A percentile compares a stretch with the other conserved stretches of the same genome.
phyloP scores from a whole-genome alignment of 257 asterid genomes.

The Craterostigma plantagineum region DNA sequence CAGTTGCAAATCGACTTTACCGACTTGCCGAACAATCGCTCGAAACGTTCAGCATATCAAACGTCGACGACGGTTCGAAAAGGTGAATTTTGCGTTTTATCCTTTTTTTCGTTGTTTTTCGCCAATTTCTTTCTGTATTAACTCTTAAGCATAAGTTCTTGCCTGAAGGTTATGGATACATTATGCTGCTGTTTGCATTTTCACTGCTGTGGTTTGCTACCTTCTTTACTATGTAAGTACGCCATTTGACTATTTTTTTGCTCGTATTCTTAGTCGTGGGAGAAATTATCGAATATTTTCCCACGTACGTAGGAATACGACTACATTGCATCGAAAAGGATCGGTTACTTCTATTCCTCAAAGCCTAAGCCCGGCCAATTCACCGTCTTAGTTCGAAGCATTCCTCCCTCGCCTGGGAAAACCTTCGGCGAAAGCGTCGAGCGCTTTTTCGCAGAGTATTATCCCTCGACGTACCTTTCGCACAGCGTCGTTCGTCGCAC shows the following conservation, averaged over 20 bases:
- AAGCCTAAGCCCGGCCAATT: constrained; percentile 64
- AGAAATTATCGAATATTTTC: constrained; percentile 7
- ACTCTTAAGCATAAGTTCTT: constrained; percentile 11
- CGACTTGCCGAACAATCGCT: constrained; percentile 64
- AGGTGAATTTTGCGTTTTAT: constrained; percentile 25
- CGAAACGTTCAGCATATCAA: constrained; percentile 82
- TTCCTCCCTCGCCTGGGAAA: constrained; percentile 48
- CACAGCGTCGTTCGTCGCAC: constrained; percentile 66
- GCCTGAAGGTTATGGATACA: constrained; percentile 90
- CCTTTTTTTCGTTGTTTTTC: constrained; percentile 1
- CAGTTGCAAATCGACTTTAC: constrained; percentile 58
- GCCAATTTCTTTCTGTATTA: constrained; percentile 2
- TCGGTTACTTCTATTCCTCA: constrained; percentile 52
- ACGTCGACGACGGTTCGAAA: constrained; percentile 84
- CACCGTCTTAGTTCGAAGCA: constrained; percentile 83
- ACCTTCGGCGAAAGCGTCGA: constrained; percentile 64
- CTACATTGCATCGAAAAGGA: constrained; percentile 52
- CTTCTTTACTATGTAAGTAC: constrained; percentile 82
- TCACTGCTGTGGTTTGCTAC: constrained; percentile 92
- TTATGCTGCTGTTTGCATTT: constrained; percentile 65
- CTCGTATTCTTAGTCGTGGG: constrained; percentile 15
- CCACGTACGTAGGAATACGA: constrained; percentile 67
- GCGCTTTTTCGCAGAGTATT: constrained; percentile 53
- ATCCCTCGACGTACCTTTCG: constrained; percentile 84
- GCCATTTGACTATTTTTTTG: constrained; percentile 25